Evolutionary conservation across 2,329 filamentous ascomycete species (phyloP).

Genomic region (Helminthosporium solani): DNA sequence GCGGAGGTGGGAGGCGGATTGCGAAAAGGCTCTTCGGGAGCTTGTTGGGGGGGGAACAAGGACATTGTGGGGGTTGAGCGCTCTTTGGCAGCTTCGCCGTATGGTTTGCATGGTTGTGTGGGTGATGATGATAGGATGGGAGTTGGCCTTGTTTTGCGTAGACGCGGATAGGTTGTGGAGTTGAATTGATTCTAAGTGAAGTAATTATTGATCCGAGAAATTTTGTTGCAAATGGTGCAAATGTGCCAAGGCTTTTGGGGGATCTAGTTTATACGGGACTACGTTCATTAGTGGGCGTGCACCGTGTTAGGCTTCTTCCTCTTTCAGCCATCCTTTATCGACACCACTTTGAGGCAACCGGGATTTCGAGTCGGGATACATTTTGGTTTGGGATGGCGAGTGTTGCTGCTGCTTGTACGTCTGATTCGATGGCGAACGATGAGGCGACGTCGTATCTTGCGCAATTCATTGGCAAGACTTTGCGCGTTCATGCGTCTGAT

Average conservation of each 20-base stretch:
- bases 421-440: slow-evolving; percentile 49
- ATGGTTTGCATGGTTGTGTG: slow-evolving; percentile 32
- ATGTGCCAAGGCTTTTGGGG: slow-evolving; percentile 24
- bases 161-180: too few relatives aligned
- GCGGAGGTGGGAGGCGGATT: slow-evolving; percentile 21
- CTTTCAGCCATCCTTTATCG: neutral
- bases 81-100: slow-evolving; percentile 31
- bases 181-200: too few relatives aligned
- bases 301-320: neutral
- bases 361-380: too few relatives aligned
- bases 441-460: slow-evolving; percentile 59
- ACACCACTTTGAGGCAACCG: too few relatives aligned
- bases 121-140: neutral
- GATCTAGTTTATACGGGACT: neutral
- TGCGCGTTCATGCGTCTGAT: slow-evolving; percentile 79
- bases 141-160: too few relatives aligned
- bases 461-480: slow-evolving; percentile 72
- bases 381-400: too few relatives aligned
- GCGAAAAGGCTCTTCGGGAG: slow-evolving; percentile 34
- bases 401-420: slow-evolving; percentile 1
- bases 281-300: too few relatives aligned
- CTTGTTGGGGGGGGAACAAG: slow-evolving; percentile 18
- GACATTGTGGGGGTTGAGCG: slow-evolving; percentile 16
- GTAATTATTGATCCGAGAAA: too few relatives aligned
- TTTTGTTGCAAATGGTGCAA: slow-evolving; percentile 25